phyloP scores from a whole-genome alignment of 2,329 filamentous ascomycete species.

The Trichoderma breve region DNA sequence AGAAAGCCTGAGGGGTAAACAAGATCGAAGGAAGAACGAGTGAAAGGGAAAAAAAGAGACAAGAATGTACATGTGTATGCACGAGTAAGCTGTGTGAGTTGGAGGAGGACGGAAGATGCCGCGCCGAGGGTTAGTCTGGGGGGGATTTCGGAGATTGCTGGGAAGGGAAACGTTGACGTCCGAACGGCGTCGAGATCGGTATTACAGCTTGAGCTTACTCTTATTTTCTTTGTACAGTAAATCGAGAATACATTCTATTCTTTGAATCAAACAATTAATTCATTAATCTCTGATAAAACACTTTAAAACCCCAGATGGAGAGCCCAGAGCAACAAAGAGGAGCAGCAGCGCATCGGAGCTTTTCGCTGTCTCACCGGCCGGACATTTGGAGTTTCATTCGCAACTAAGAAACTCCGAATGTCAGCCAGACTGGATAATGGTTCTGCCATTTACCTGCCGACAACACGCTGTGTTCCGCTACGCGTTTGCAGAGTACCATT shows the following conservation, averaged over 20 bases:
- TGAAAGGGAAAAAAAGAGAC: not conserved
- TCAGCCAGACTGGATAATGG: not conserved
- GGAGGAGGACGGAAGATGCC: not conserved
- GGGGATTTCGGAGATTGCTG: not conserved
- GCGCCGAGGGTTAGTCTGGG: not conserved
- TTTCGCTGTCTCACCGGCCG: not conserved
- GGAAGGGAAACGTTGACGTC: not conserved
- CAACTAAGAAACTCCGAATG: not conserved
- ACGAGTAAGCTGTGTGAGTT: not conserved
- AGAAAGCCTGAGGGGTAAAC: not conserved
- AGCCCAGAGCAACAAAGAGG: not conserved
- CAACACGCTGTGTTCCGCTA: not conserved
- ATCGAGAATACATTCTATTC: not conserved
- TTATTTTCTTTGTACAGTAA: not conserved
- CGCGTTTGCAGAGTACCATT: not conserved
- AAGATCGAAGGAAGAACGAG: not conserved
- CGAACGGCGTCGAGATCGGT: too few relatives aligned
- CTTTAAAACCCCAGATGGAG: too few relatives aligned
- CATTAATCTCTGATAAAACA: too few relatives aligned
- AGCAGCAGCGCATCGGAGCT: not conserved
- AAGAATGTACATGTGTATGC: not conserved
- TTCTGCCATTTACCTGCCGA: not conserved
- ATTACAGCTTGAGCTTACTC: too few relatives aligned
- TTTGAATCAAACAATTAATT: not conserved
- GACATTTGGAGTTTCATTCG: not conserved